These are phyloP conservation scores for Psilocybe mexicana DNA, from an alignment of 1,284 basidiomycete species.

Conservation along the genomic window DNA sequence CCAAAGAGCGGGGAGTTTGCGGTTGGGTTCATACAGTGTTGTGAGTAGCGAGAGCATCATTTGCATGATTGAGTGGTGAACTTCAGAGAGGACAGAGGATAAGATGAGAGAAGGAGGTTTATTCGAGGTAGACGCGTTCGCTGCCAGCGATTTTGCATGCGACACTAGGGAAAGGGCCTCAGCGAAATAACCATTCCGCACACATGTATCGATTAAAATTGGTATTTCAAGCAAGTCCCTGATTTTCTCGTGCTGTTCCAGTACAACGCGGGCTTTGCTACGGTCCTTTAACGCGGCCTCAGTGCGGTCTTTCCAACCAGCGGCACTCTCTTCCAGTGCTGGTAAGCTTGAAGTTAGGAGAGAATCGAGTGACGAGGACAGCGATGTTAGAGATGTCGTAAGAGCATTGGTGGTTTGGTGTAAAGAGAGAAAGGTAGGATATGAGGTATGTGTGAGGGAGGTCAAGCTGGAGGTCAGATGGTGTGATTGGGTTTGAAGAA, in stretches of 20 bases:
- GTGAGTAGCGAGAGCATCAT: slow-evolving; percentile 80
- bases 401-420: slow-evolving; percentile 76
- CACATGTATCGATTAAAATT: slow-evolving; percentile 86
- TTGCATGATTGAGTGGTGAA: slow-evolving; percentile 70
- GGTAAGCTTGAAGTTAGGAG: slow-evolving; percentile 72
- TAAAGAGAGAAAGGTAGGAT: slow-evolving; percentile 84
- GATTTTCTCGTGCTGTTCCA: slow-evolving; percentile 90
- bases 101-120: slow-evolving; percentile 46
- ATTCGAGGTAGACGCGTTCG: slow-evolving; percentile 37
- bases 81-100: slow-evolving; percentile 67
- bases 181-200: slow-evolving; percentile 87
- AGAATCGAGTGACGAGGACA: slow-evolving; percentile 67
- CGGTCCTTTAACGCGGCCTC: slow-evolving; percentile 53
- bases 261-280: slow-evolving; percentile 73
- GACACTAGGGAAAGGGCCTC: slow-evolving; percentile 84
- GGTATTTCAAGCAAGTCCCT: slow-evolving; percentile 90
- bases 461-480: slow-evolving; percentile 86
- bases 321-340: slow-evolving; percentile 67
- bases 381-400: slow-evolving; percentile 57
- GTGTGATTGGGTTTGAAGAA: slow-evolving; percentile 77
- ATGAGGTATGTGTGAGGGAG: slow-evolving; percentile 85
- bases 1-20: slow-evolving; percentile 86
- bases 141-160: slow-evolving; percentile 53
- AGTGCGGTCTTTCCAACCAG: slow-evolving; percentile 53
- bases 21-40: slow-evolving; percentile 77